Conservation (phyloP, 2,329 filamentous ascomycete genomes). For the Aureobasidium sp. region DNA sequence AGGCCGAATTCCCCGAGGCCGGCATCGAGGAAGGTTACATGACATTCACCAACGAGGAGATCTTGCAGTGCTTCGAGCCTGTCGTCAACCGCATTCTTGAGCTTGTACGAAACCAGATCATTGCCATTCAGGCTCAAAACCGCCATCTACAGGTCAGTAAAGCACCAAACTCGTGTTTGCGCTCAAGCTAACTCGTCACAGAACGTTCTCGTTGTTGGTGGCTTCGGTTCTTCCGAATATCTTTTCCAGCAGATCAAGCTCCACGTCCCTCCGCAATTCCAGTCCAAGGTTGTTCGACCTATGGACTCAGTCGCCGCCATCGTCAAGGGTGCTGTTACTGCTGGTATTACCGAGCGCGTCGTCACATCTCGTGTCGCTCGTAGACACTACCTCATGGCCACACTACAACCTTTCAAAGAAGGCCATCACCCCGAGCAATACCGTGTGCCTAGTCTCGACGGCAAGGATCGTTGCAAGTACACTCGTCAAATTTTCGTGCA, state of each 20-base stretch:
- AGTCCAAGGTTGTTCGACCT: constrained; percentile 93
- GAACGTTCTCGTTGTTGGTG: constrained; percentile 95
- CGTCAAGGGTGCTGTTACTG: constrained; percentile 95
- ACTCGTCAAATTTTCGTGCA: constrained; percentile 97
- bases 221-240: constrained; percentile 96
- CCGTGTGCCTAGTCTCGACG: constrained; percentile 90
- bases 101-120: constrained; percentile 95
- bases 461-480: constrained; percentile 97
- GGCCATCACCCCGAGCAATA: constrained; percentile 98
- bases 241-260: constrained; percentile 99
- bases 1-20: constrained; percentile 94
- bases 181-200: constrained; percentile 31
- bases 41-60: constrained; percentile 99
- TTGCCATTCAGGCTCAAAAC: constrained; percentile 97
- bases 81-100: constrained; percentile 96
- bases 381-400: constrained; percentile 98
- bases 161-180: background rate
- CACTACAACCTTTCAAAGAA: constrained; percentile 96
- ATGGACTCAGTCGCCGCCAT: constrained; percentile 99
- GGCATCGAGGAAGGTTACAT: constrained; percentile 99
- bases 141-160: constrained; percentile 65
- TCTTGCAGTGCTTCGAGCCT: constrained; percentile 96
- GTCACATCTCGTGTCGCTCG: constrained; percentile 95
- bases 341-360: constrained; percentile 93
- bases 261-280: constrained; percentile 95